Evolutionary conservation across 495 filamentous ascomycete genomes (phyloP).

Genomic region (Haplographium delicatum): DNA sequence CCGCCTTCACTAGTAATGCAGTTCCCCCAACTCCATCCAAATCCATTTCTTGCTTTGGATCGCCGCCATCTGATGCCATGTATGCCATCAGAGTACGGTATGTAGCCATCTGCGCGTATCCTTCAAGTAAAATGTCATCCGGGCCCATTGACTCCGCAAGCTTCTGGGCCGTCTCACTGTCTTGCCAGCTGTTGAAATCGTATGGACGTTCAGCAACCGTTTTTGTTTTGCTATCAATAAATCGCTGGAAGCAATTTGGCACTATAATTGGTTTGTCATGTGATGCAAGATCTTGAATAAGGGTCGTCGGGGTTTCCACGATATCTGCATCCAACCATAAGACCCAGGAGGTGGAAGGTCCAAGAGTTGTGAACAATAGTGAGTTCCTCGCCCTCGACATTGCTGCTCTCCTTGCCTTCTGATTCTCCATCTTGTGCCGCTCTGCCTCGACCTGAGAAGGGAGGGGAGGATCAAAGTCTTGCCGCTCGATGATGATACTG

Average conservation of each 20-base stretch:
- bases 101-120: constrained; percentile 86
- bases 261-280: constrained; percentile 87
- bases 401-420: constrained; percentile 77
- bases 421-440: constrained; percentile 82
- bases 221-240: constrained; percentile 64
- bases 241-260: constrained; percentile 93
- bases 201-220: constrained; percentile 74
- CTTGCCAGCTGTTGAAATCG: constrained; percentile 96
- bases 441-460: constrained; percentile 79
- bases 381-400: constrained; percentile 94
- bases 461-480: constrained; percentile 87
- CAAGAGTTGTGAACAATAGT: constrained; percentile 93
- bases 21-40: constrained; percentile 95
- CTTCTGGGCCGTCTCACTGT: constrained; percentile 68
- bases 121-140: constrained; percentile 91
- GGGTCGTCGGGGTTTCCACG: constrained; percentile 73
- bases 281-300: constrained; percentile 88
- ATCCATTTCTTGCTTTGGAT: constrained; percentile 56
- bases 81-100: constrained; percentile 92
- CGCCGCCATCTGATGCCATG: constrained; percentile 53
- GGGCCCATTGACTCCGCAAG: constrained; percentile 71
- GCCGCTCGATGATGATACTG: constrained; percentile 85
- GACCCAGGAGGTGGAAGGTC: constrained; percentile 91
- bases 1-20: constrained; percentile 90
- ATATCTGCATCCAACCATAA: constrained; percentile 95